phyloP scores from a whole-genome alignment of 2,329 filamentous ascomycete genomes.

The Cadophora sp. region DNA sequence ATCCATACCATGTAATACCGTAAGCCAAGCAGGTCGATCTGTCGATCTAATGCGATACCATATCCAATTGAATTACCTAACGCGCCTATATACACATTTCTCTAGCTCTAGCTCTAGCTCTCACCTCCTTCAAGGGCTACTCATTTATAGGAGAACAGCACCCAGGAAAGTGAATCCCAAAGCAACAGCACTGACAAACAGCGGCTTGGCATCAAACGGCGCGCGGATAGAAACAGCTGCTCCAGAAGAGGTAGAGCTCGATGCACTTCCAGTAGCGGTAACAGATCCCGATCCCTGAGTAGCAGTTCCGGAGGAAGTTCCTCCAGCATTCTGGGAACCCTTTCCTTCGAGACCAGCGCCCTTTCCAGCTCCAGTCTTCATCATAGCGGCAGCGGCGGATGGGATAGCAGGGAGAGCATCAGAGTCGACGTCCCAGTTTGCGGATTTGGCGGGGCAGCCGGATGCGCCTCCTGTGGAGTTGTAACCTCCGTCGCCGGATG shows the following conservation, averaged over 20 bases:
- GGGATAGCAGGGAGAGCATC: conserved; percentile 56
- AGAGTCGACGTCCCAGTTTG: conserved; percentile 55
- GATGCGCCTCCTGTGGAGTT: conserved; percentile 42
- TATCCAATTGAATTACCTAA: conserved; percentile 11
- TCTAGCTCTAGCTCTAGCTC: too few species aligned
- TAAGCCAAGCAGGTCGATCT: not conserved
- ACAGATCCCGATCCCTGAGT: conserved; percentile 38
- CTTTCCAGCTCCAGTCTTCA: conserved; percentile 55
- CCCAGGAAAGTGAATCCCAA: conserved; percentile 34
- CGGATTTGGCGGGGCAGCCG: conserved; percentile 52
- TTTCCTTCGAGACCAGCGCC: conserved; percentile 49
- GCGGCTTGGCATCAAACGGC: conserved; percentile 28
- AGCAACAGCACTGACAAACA: conserved; percentile 32
- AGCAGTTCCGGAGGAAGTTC: conserved; percentile 40
- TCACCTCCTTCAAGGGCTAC: too few species aligned
- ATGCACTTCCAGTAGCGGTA: conserved; percentile 30
- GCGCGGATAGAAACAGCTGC: conserved; percentile 22
- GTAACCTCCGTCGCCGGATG: conserved; percentile 56
- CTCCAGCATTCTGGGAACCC: conserved; percentile 41
- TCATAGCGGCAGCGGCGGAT: conserved; percentile 48
- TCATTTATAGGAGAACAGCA: conserved; percentile 33
- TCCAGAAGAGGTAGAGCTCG: conserved; percentile 22
- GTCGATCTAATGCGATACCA: not conserved
- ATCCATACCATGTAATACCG: too few species aligned
- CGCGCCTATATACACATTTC: conserved; percentile 19